Base-by-base conservation (phyloP, 108 stramenopile genomes). In the Pseudonitzschia multistriata region DNA sequence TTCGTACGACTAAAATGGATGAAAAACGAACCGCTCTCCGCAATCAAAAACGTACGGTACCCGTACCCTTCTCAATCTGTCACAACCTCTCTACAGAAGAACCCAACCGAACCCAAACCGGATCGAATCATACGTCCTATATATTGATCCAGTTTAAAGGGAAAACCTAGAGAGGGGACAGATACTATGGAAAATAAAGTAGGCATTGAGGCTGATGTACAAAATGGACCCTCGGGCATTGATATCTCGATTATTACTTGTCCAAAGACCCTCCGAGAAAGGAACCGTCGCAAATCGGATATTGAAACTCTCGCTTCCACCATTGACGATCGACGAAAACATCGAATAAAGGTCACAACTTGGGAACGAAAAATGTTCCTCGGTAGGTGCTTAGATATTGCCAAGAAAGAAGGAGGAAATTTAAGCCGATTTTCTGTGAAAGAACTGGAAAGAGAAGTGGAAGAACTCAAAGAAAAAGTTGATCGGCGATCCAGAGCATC, bases 291-390 rank as follows among this genome's bases (percentile, higher is more conserved):
- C 21, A 40, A 62, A 48, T 67, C 74, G 1, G 33, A 17, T 2
- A 74, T 74, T 62, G 79, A 80, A 62, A 49, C 31, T 8, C 17
- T 80, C 0, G 70, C 73, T 11, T n/a, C 56, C 29, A 50, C 49
- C 37, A 71, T 80, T 14, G 81, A 85, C 50, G 49, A 55, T 13
- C 67, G 78, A 47, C 71, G 81, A 31, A 53, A 52, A 1, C 64
- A 81, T 65, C 74, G 84, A 24, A 72, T 85, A 34, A 50, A 63
- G 7, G 76, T 85, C 0, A 74, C 76, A 40, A 60, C 55, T 30
- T 66, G 62, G 21, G 70, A 77, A 19, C 75, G 79, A n/a, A 65
- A 47, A 19, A 35, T 24, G 21, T 82, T 85, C 45, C 62, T 85
- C n/a, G 37, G 50, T 28, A 28, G 57, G 34, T 85, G 84, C 48